Conservation (phyloP, 192 early-diverging fungal genomes). For the Backusella tarrabulga region DNA sequence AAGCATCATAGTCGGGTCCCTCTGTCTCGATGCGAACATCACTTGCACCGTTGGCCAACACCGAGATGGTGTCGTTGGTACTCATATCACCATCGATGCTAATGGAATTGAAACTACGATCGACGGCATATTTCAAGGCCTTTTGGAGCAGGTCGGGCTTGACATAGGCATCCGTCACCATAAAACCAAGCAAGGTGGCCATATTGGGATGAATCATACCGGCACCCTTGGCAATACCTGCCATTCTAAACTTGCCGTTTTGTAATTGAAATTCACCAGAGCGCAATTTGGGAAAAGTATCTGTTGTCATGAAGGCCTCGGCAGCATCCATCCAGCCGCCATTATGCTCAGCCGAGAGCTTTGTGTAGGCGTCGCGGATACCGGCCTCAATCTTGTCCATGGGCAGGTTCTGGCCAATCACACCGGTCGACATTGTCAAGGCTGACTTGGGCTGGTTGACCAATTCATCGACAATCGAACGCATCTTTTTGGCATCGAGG, state of each 20-base stretch:
- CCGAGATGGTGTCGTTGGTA: slow-evolving; percentile 92
- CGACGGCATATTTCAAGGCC: slow-evolving; percentile 79
- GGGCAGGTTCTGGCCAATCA: slow-evolving; percentile 89
- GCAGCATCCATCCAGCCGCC: slow-evolving; percentile 77
- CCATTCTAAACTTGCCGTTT: slow-evolving; percentile 65
- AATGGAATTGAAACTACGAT: slow-evolving; percentile 94
- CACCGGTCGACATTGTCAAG: slow-evolving; percentile 95
- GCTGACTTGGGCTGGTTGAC: slow-evolving; percentile 42
- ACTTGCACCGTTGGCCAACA: slow-evolving; percentile 83
- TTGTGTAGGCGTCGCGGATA: slow-evolving; percentile 42
- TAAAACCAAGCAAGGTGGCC: slow-evolving; percentile 88
- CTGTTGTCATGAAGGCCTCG: slow-evolving; percentile 94
- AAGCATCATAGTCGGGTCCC: slow-evolving; percentile 60
- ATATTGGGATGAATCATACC: slow-evolving; percentile 99
- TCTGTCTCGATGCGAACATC: slow-evolving; percentile 41
- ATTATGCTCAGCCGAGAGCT: slow-evolving; percentile 54
- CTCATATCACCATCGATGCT: slow-evolving; percentile 95
- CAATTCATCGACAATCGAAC: slow-evolving; percentile 51
- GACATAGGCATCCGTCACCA: slow-evolving; percentile 85
- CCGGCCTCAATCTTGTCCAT: slow-evolving; percentile 82
- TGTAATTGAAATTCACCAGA: slow-evolving; percentile 55
- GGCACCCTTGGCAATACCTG: slow-evolving; percentile 95
- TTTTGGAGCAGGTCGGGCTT: slow-evolving; percentile 59
- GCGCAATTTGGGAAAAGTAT: slow-evolving; percentile 94
- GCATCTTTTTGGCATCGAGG: slow-evolving; percentile 73